Base-by-base conservation (phyloP, 1,139 yeast genomes). In the Yamadazyma epiphylla region DNA sequence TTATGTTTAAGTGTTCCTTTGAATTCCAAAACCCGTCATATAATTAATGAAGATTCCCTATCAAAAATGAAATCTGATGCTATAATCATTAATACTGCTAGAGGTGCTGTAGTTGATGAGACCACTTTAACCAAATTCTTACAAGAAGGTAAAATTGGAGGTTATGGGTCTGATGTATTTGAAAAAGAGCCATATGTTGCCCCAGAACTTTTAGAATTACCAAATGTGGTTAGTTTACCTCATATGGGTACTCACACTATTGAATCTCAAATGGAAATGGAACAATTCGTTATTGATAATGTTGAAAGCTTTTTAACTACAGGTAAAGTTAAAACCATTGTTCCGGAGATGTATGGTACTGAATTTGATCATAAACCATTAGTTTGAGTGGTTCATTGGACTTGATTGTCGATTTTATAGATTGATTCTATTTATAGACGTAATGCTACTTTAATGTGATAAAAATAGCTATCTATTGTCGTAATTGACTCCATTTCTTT, bases 131-230 rank as follows among this genome's bases (percentile, higher is more conserved):
- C 79, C 7, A 67, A 66, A 13, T 77, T 78, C 9, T 65, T 88
- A 46, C 74, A 80, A 45, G 54, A 66, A 2, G 94, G 94, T 13
- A 79, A 84, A 46, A 73, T 88, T 25, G 77, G 81, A 25, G 60
- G 81, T 9, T 84, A 80, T 41, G 95, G 91, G 11, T 56, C 88
- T 24, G 96, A 88, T 53, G 96, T 88, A 20, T 83, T 77, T 56
- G 95, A 86, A 51, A 60, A 70, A 42, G 96, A 89, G 60, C 97
- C 97, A 5, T 46, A 74, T 39, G 79, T 77, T 13, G 69, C 80
- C 22, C 55, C 65, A 44, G 86, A 80, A 37, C 59, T 82, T 37
- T 58, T 71, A 29, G 60, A 63, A 12, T 51, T 74, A 45, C 76
- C 77, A 4, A 74, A 77, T 37, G 86, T 79, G 11, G 66, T 80